Base-by-base conservation (phyloP, 768 basidiomycete species). In the Kwoniella sp. region DNA sequence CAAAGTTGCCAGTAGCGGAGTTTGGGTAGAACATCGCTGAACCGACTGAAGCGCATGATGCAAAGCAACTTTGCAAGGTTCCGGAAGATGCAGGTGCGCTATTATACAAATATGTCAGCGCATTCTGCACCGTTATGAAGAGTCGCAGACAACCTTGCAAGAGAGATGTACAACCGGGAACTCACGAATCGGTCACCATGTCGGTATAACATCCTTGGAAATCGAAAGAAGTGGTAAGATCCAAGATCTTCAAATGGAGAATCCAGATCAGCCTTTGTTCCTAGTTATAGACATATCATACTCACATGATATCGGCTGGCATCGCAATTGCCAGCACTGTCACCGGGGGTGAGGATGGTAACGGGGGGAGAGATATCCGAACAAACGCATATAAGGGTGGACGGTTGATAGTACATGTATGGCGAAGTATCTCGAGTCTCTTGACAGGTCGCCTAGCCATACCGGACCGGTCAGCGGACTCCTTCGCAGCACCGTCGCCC, bases 191-290 rank as follows among this genome's bases (percentile, higher is more conserved):
- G 2, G 60, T 37, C 1, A 44, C 44, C 2, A 61, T 22, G 22
- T 29, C 19, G 1, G 51, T 46, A n/a, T 44, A 54, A 33, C 60
- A 61, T 54, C 51, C 50, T 33, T 47, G 22, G 4, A 61, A 46
- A 9, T 50, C 25, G n/a, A 55, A 29, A 5, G 52, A 53, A 7
- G 17, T 61, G 12, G 44, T 36, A 4, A 44, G 52, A 30, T 47
- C 60, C 13, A 22, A 29, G 25, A 57, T 26, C 55, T 57, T 13
- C 17, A 24, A 37, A 55, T 10, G 33, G 13, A 33, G 33, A 33
- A n/a, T n/a, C n/a, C n/a, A n/a, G n/a, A n/a, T n/a, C n/a, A n/a
- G n/a, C n/a, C n/a, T n/a, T n/a, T n/a, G n/a, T n/a, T n/a, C n/a
- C n/a, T n/a, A n/a, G n/a, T 33, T 33, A 33, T 33, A 33, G 33